Evolutionary conservation across 306 rosid species (phyloP).

Genomic region (Quillaja saponaria): DNA sequence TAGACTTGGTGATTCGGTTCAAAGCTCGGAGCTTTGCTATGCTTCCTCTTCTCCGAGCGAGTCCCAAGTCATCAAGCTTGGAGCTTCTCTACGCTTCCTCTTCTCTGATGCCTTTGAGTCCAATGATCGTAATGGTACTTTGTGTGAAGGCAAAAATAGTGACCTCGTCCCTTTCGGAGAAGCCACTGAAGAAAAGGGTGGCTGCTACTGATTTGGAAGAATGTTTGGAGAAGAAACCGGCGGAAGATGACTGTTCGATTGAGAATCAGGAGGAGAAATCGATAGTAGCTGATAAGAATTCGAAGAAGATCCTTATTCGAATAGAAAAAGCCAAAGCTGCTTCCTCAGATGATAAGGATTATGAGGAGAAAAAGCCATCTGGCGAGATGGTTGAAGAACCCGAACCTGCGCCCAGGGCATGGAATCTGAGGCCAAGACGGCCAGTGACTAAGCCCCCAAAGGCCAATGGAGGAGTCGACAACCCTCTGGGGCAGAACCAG

Average conservation of each 20-base stretch:
- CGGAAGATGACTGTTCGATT: background rate
- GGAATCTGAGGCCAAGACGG: conserved; percentile 47
- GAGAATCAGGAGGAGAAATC: conserved; percentile 9
- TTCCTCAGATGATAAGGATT: background rate
- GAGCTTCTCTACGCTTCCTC: too few species aligned
- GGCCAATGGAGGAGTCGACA: background rate
- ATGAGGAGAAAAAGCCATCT: background rate
- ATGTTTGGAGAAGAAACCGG: background rate
- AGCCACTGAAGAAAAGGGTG: background rate
- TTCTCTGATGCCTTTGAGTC: background rate
- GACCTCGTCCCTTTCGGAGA: background rate
- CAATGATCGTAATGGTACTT: background rate
- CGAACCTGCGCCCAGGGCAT: conserved; percentile 21
- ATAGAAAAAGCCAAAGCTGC: conserved; percentile 1
- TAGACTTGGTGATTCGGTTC: background rate
- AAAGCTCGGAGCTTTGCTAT: background rate
- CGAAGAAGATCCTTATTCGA: conserved; percentile 26
- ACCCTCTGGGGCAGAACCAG: background rate
- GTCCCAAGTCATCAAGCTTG: background rate
- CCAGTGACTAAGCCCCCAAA: conserved; percentile 19
- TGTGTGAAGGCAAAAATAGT: background rate
- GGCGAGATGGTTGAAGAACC: background rate
- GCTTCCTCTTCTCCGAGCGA: background rate
- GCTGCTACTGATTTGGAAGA: background rate
- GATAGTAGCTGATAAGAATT: conserved; percentile 2